phyloP scores from a whole-genome alignment of 2,329 filamentous ascomycete genomes.

The Simplicillium aogashimaense region DNA sequence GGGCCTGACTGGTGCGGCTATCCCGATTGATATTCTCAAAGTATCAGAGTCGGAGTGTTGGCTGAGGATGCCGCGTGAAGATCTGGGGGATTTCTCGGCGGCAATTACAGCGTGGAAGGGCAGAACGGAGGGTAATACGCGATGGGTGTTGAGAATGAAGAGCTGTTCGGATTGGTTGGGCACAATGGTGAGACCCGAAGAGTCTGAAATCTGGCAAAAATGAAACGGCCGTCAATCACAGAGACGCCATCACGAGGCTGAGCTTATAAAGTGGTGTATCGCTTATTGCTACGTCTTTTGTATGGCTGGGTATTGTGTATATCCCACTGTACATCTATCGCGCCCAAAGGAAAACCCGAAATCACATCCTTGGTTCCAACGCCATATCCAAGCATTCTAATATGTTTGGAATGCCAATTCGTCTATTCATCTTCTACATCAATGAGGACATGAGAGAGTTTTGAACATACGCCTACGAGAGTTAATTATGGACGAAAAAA shows the following conservation, averaged over 20 bases:
- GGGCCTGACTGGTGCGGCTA: constrained; percentile 55
- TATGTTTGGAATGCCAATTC: background rate
- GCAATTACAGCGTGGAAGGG: constrained; percentile 58
- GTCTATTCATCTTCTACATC: constrained; percentile 39
- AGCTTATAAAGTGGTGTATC: no score
- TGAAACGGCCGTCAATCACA: no score
- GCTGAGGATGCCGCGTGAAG: constrained; percentile 53
- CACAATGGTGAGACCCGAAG: constrained; percentile 40
- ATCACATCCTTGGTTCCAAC: background rate
- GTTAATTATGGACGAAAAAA: constrained; percentile 13
- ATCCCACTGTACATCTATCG: background rate
- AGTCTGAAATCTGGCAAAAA: no score
- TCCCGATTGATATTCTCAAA: constrained; percentile 62
- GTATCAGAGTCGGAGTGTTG: constrained; percentile 46
- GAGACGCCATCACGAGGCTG: no score
- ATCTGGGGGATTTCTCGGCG: constrained; percentile 50
- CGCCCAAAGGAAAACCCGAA: background rate
- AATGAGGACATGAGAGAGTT: constrained; percentile 70
- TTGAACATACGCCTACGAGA: constrained; percentile 65
- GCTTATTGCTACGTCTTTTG: no score
- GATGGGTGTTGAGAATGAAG: constrained; percentile 42
- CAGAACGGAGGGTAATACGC: constrained; percentile 26
- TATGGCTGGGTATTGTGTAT: constrained; percentile 11
- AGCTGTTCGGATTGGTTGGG: constrained; percentile 57
- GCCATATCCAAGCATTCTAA: background rate